Conservation (phyloP, 768 basidiomycete genomes). For the Coprinopsis cinerea region DNA sequence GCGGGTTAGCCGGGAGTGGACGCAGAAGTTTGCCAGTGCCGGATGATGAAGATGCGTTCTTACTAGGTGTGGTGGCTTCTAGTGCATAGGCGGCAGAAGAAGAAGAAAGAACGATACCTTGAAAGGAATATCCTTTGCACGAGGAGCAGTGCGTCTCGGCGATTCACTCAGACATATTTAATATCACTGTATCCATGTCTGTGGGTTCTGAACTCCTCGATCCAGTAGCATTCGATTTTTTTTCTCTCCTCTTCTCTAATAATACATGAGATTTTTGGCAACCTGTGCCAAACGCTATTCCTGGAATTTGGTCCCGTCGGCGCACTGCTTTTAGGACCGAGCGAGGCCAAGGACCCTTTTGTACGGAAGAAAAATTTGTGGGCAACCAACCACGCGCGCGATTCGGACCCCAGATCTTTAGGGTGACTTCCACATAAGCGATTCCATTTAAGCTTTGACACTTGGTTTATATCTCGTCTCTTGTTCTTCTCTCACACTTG, state of each 20-base stretch:
- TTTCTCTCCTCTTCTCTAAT: background rate
- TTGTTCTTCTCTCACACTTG: background rate
- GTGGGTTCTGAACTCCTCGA: too few relatives aligned
- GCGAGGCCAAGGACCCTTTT: background rate
- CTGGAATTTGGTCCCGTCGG: background rate
- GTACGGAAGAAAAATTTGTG: background rate
- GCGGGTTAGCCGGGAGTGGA: slow-evolving; percentile 93
- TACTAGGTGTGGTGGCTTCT: background rate
- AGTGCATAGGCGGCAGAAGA: background rate
- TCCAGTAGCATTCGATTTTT: too few relatives aligned
- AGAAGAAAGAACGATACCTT: too few relatives aligned
- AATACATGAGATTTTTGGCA: background rate
- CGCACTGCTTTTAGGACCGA: background rate
- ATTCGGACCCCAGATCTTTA: slow-evolving; percentile 12
- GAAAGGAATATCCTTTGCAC: too few relatives aligned
- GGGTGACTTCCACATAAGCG: slow-evolving; percentile 4
- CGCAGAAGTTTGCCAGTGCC: slow-evolving; percentile 71
- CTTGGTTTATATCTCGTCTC: background rate
- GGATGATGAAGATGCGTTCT: too few relatives aligned
- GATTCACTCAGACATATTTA: too few relatives aligned
- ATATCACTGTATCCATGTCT: too few relatives aligned
- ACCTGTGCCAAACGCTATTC: background rate
- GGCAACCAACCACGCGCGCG: too few relatives aligned
- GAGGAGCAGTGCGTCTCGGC: too few relatives aligned
- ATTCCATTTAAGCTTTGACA: slow-evolving; percentile 9